phyloP scores from a whole-genome alignment of 1,284 basidiomycete genomes.

The Chondrostereum purpureum region DNA sequence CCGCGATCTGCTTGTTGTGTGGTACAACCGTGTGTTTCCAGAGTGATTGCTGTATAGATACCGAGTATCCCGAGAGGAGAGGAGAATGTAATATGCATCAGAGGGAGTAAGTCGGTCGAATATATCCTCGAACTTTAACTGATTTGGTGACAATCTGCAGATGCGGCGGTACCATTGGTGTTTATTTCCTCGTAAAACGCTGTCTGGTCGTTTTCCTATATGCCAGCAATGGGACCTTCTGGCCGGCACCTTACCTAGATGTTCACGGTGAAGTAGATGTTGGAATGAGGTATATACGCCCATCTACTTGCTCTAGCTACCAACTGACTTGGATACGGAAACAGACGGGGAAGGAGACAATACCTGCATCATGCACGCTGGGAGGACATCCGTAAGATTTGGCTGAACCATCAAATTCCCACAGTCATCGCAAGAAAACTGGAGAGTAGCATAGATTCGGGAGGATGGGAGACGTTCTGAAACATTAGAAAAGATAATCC shows the following conservation, averaged over 20 bases:
- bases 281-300: no score
- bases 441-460: slow-evolving; percentile 84
- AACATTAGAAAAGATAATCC: no score
- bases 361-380: slow-evolving; percentile 82
- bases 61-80: slow-evolving; percentile 46
- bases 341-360: slow-evolving; percentile 81
- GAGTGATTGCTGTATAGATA: slow-evolving; percentile 86
- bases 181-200: slow-evolving; percentile 90
- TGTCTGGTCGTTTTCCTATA: slow-evolving; percentile 93
- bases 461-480: slow-evolving; percentile 88
- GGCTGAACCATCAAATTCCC: slow-evolving; percentile 88
- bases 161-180: slow-evolving; percentile 84
- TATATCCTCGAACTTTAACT: slow-evolving; percentile 11
- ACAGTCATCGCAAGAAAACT: slow-evolving; percentile 86
- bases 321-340: slow-evolving; percentile 8
- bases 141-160: slow-evolving; percentile 37
- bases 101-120: slow-evolving; percentile 64
- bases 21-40: slow-evolving; percentile 87
- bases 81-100: slow-evolving; percentile 96
- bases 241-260: slow-evolving; percentile 89
- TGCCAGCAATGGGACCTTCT: slow-evolving; percentile 83
- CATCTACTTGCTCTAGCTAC: no score
- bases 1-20: slow-evolving; percentile 90
- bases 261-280: slow-evolving; percentile 92
- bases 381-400: slow-evolving; percentile 88